These are phyloP conservation scores for Boletellus emodensis DNA, from an alignment of 768 basidiomycete species.

Conservation along the genomic window DNA sequence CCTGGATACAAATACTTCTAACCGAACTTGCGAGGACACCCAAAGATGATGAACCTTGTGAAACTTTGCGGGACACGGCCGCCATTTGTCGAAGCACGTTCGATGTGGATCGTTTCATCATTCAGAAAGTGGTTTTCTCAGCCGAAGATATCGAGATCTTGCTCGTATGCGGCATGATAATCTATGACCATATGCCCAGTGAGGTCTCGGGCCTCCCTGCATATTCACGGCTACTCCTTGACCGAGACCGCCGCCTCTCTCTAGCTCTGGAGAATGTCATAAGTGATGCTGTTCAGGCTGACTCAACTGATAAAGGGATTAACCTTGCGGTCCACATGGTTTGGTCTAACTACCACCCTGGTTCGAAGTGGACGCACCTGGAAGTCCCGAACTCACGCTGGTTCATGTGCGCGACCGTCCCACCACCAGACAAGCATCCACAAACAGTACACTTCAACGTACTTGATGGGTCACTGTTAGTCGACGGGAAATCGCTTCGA, in stretches of 20 bases:
- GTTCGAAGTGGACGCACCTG: slow-evolving; percentile 21
- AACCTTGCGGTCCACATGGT: slow-evolving; percentile 27
- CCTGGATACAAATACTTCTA: slow-evolving; percentile 35
- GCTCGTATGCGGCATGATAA: slow-evolving; percentile 31
- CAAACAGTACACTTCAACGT: slow-evolving; percentile 39
- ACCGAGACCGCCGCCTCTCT: too few relatives aligned
- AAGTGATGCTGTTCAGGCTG: slow-evolving; percentile 4
- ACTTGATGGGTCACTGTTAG: slow-evolving; percentile 25
- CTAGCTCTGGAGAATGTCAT: slow-evolving; percentile 25
- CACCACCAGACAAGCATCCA: slow-evolving; percentile 4
- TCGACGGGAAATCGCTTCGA: slow-evolving; percentile 21
- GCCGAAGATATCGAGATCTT: slow-evolving; percentile 28
- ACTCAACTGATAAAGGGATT: slow-evolving; percentile 16
- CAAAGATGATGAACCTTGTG: slow-evolving; percentile 1
- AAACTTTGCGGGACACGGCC: slow-evolving; percentile 14
- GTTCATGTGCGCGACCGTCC: slow-evolving; percentile 24
- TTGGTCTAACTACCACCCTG: slow-evolving; percentile 31
- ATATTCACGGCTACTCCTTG: too few relatives aligned
- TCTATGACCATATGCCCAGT: slow-evolving; percentile 30
- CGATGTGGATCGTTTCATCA: slow-evolving; percentile 12
- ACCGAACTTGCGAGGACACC: slow-evolving; percentile 10
- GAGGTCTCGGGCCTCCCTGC: too few relatives aligned
- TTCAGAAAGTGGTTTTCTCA: slow-evolving; percentile 15
- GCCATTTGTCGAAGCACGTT: slow-evolving; percentile 28
- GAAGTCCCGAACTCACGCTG: slow-evolving; percentile 25